A percentile compares a stretch with the other conserved stretches of the same genome.
These are phyloP conservation scores for Epithemia pelagica DNA, from an alignment of 108 stramenopile species.

Conservation along the genomic window DNA sequence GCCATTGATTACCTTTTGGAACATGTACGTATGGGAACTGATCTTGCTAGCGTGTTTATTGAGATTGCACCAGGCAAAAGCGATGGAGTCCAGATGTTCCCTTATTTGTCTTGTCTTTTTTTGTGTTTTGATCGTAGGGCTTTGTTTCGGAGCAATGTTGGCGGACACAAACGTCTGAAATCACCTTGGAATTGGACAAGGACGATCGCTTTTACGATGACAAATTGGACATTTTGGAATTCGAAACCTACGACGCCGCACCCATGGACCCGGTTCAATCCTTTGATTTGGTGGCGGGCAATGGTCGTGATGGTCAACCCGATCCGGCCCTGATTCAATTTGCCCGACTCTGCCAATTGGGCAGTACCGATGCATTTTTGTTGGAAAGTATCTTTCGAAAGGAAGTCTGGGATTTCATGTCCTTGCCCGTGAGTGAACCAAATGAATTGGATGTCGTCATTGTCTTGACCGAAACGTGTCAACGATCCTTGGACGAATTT, in stretches of 20 bases:
- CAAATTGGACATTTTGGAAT: constrained; percentile 82
- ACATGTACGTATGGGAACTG: constrained; percentile 39
- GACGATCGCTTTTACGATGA: constrained; percentile 83
- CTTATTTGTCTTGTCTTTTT: not conserved
- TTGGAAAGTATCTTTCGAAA: constrained; percentile 89
- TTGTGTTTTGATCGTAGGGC: not conserved
- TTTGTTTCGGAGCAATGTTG: constrained; percentile 58
- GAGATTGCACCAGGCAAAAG: not conserved
- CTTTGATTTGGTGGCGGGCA: constrained; percentile 64
- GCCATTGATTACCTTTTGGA: constrained; percentile 87
- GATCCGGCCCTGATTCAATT: constrained; percentile 90
- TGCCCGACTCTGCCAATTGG: constrained; percentile 62
- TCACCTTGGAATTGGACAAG: constrained; percentile 67
- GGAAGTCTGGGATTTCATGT: constrained; percentile 94
- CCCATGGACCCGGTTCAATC: constrained; percentile 76
- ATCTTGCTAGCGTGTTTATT: not conserved
- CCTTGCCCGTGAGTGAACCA: constrained; percentile 71
- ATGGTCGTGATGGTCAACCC: constrained; percentile 61
- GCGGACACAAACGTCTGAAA: constrained; percentile 54
- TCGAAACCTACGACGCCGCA: constrained; percentile 75
- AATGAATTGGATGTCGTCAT: constrained; percentile 75
- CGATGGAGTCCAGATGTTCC: no score
- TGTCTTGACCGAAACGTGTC: constrained; percentile 50
- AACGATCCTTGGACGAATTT: constrained; percentile 55
- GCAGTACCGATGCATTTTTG: constrained; percentile 86